Evolutionary conservation across 371 early-diverging fungal species (phyloP), one percentile per base, ranked within the genome.

Genomic region (Zychaea mexicana): DNA sequence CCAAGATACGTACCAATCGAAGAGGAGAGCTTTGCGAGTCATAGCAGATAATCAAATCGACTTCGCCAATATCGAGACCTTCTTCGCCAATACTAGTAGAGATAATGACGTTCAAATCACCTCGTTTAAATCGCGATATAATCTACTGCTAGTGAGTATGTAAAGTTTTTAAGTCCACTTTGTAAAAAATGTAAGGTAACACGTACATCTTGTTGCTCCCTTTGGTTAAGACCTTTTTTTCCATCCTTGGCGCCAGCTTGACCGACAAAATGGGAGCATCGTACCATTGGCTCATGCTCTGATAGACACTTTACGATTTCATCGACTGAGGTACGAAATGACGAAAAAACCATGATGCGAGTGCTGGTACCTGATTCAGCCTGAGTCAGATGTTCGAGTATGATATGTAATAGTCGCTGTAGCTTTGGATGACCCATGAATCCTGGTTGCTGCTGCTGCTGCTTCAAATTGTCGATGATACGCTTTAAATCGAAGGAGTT

Each of bases 61-160:
- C 92, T 62, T 98, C 96, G 60, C 97, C 98, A 77, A 98, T 98
- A 73, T 98, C 98, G 26, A 98, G 76, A 1, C 98, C 98, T 80
- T 98, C 98, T 78, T 98, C 98, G 46, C 97, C 98, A 58, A 98
- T 96, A 21, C 89, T 93, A 0, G 98, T 96, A 3, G 94, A 88
- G 0, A 97, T 96, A 1, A 98, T 77, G 2, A 94, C 90, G 70
- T 98, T 98, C 58, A 86, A 82, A 24, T 80, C 76, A 27, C 95
- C 94, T 2, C 64, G 53, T 55, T 89, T 86, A 64, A 96, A 95
- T 28, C 86, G 82, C 67, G 46, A 1, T 28, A 22, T 26, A 19
- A 52, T 36, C 24, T 55, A 33, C 42, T 1, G 54, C 2, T 19
- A 26, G 45, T n/a, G 12, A 53, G 31, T 7, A 45, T 30, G 15